Evolutionary conservation across 441 rosid species (phyloP), one percentile per base, ranked within the genome.

Genomic region (Euphorbia schlechtendalii): DNA sequence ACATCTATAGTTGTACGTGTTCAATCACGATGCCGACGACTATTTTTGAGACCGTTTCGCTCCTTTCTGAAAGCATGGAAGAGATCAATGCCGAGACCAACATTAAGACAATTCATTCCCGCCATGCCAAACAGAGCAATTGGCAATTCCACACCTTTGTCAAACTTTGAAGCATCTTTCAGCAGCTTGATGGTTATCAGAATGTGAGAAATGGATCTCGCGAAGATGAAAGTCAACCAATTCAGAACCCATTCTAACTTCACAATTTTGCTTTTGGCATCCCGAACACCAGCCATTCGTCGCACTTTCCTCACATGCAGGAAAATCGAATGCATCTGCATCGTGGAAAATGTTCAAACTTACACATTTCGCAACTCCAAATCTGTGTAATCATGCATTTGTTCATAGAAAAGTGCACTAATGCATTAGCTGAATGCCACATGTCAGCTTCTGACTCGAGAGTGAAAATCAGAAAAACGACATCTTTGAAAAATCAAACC

Each of bases 291-390:
- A 6, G 89, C 91, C 97, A 92, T 90, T 73, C 96, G 76, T 59
- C 98, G 73, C 53, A 92, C 70, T 78, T 90, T 90, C 76, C 98
- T 88, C 77, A 80, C 78, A 65, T 92, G 97, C 7, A 92, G 85
- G 72, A 90, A 88, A 73, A 92, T 74, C 24, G 97, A 90, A 75
- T 92, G 97, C 76, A 92, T 76, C 98, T 92, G 89, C 51, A 59
- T 20, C 41, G 69, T 27, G 28, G 21, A 61, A 71, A 17, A 24
- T n/a, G 56, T 11, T 56, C 66, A 49, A 51, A 8, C 13, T 32
- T 59, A 22, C 36, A 32, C 4, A 32, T 32, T 32, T 32, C 36
- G 66, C 34, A 27, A 40, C 30, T 22, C 30, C 5, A 48, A 8
- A 41, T 38, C 20, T n/a, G n/a, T 60, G 45, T 49, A 61, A 12